Base-by-base conservation (phyloP, 345 rosid species). In the Luvunga scandens region DNA sequence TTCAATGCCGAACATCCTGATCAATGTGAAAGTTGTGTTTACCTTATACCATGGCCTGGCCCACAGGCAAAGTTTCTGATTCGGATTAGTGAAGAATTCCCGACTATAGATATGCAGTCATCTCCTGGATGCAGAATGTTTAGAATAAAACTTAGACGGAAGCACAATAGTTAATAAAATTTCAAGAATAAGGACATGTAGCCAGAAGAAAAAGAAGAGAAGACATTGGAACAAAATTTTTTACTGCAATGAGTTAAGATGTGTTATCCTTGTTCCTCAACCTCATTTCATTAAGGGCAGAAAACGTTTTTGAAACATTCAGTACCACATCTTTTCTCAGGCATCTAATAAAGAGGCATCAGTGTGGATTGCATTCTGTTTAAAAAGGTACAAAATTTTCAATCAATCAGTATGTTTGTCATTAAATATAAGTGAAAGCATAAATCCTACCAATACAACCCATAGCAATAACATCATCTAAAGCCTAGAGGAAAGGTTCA, bases 21-120 rank as follows among this genome's bases (percentile, higher is more conserved):
- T 31, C 9, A 31, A 9, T 6, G 31, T 48, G 63, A 71, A 45
- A 66, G 64, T 34, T 77, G 7, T 38, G 33, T 53, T 79, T 83
- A 95, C 98, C 99, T 95, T 80, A 95, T 91, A 75, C 99, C 98
- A 75, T 95, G 98, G 76, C 99, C 99, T 84, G 99, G 97, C n/a
- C 99, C 98, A 75, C 99, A 95, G 10, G 72, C 78, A 75, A 91
- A 69, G 79, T 89, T 88, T 72, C 79, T 88, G 82, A 95, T 84
- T 59, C 65, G 84, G 83, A 95, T 89, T 82, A 80, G 79, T 9
- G 99, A 90, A 53, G 99, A 91, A 80, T 94, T 89, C 77, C 84
- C 80, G 2, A 91, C 97, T 19, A 95, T 91, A n/a, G 99, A 95
- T 78, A 95, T 81, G 80, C 99, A 93, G 66, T 95, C 99, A 82